Conservation (phyloP, 1,139 yeast species). For the Candida glucosophila region DNA sequence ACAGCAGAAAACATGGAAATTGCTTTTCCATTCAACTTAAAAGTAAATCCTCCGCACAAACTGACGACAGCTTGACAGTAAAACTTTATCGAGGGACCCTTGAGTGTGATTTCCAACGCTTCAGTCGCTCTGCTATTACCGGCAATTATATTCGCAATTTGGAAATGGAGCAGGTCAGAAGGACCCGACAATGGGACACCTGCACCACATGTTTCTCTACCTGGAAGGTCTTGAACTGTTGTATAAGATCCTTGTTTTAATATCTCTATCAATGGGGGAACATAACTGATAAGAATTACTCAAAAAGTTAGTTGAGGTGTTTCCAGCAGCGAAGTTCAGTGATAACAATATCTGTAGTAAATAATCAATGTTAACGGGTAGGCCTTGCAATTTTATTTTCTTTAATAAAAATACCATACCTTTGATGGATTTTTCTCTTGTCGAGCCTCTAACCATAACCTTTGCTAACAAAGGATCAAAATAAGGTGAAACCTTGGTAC, state of each 20-base stretch:
- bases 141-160: conserved; percentile 23
- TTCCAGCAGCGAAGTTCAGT: conserved; percentile 12
- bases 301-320: conserved; percentile 20
- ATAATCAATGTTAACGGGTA: conserved; percentile 23
- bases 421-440: conserved; percentile 12
- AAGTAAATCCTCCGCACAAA: conserved; percentile 19
- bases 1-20: conserved; percentile 21
- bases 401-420: conserved; percentile 17
- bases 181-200: conserved; percentile 28
- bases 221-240: conserved; percentile 26
- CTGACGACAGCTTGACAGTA: conserved; percentile 17
- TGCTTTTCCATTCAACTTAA: conserved; percentile 12
- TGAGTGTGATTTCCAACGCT: conserved; percentile 20
- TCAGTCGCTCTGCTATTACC: conserved; percentile 17
- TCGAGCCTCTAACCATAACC: conserved; percentile 25
- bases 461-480: conserved; percentile 30
- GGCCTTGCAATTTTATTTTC: conserved; percentile 18
- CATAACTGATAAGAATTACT: conserved; percentile 11
- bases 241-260: conserved; percentile 23
- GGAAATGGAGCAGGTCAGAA: conserved; percentile 19
- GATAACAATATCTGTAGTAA: conserved; percentile 15
- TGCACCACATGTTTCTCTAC: conserved; percentile 14
- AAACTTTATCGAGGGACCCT: conserved; percentile 22
- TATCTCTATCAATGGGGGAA: conserved; percentile 20
- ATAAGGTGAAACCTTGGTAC: conserved; percentile 25